A percentile compares a stretch with the other conserved stretches of the same genome.
Conservation (phyloP, 2,329 filamentous ascomycete species). For the Colletotrichum sp. region DNA sequence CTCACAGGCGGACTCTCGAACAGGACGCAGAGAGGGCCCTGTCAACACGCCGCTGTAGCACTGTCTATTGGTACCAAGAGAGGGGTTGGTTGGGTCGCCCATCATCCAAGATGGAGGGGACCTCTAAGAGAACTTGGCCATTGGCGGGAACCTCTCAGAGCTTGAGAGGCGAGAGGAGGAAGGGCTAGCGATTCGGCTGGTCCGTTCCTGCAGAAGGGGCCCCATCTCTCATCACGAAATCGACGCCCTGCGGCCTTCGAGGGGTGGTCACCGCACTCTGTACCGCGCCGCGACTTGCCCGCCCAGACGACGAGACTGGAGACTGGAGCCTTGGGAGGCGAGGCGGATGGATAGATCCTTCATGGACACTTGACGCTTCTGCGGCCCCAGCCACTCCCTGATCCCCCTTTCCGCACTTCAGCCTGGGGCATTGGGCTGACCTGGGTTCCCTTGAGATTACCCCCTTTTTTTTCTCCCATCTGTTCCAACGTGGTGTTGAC, state of each 20-base stretch:
- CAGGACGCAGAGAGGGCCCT: neutral
- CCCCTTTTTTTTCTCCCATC: slow-evolving; percentile 13
- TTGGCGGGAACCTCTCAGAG: neutral
- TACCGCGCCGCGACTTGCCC: neutral
- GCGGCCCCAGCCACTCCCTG: slow-evolving; percentile 19
- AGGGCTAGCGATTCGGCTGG: slow-evolving; percentile 16
- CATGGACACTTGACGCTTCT: neutral
- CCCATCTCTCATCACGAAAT: slow-evolving; percentile 19
- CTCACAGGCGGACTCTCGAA: neutral
- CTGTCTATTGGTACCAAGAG: neutral
- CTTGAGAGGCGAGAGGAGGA: neutral
- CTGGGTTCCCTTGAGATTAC: slow-evolving; percentile 18
- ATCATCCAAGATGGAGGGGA: neutral
- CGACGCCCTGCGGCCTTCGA: slow-evolving; percentile 9
- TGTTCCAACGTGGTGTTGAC: slow-evolving; percentile 13
- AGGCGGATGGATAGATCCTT: slow-evolving; percentile 21
- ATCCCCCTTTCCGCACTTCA: slow-evolving; percentile 20
- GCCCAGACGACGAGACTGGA: neutral
- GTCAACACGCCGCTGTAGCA: neutral
- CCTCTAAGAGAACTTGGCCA: neutral
- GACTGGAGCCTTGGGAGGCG: slow-evolving; percentile 18
- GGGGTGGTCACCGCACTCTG: neutral
- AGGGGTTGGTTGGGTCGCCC: slow-evolving; percentile 1
- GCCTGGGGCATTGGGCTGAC: slow-evolving; percentile 21
- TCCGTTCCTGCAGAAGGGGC: slow-evolving; percentile 17